phyloP scores from a whole-genome alignment of 2,329 filamentous ascomycete species.

The Pseudogymnoascus sp. region DNA sequence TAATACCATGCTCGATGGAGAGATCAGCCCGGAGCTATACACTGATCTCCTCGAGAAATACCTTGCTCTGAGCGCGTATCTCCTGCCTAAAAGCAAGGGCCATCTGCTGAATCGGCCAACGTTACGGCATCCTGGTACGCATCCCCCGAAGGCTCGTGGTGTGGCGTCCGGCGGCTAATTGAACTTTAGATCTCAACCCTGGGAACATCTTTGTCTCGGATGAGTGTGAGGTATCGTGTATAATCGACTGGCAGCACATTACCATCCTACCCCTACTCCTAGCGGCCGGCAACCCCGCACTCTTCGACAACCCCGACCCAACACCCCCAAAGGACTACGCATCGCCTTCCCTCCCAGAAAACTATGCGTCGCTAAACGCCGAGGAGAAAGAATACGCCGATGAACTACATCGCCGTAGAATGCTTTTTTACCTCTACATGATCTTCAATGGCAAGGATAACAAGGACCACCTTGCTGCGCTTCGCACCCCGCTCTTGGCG shows the following conservation, averaged over 20 bases:
- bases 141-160: background rate
- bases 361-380: constrained; percentile 17
- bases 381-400: constrained; percentile 15
- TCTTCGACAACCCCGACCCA: constrained; percentile 32
- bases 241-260: constrained; percentile 37
- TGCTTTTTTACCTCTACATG: constrained; percentile 28
- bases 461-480: constrained; percentile 21
- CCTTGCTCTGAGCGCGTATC: background rate
- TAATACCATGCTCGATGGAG: background rate
- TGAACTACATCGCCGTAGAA: constrained; percentile 23
- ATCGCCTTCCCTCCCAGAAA: constrained; percentile 18
- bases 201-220: constrained; percentile 26
- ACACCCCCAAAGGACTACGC: constrained; percentile 22
- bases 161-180: background rate
- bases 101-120: constrained; percentile 10
- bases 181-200: constrained; percentile 14
- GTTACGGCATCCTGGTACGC: constrained; percentile 10
- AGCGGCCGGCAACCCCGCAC: constrained; percentile 30
- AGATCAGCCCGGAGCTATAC: background rate
- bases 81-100: background rate
- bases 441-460: constrained; percentile 23
- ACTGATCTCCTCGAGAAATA: background rate
- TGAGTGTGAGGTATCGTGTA: constrained; percentile 26
- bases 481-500: constrained; percentile 19
- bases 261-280: constrained; percentile 31